Base-by-base conservation (phyloP, 306 rosid genomes). In the Betula pendula region DNA sequence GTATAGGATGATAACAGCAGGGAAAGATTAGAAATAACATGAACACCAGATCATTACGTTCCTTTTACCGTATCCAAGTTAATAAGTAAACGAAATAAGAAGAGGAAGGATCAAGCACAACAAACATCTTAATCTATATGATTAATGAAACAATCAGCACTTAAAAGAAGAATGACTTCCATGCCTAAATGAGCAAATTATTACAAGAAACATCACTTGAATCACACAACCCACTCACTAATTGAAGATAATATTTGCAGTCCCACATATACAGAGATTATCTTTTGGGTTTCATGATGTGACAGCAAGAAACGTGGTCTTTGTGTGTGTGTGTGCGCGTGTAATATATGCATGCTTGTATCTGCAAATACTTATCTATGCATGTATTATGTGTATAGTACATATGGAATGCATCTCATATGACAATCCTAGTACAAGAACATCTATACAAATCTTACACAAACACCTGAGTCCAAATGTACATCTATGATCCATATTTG, bases 1-100 rank as follows among this genome's bases (percentile, higher is more conserved):
- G 15, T 22, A 76, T 56, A 72, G 77, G 73, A 45, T 55, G 71
- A 71, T 59, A 56, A 75, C 19, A 69, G 82, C 51, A 74, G 55
- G 20, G 72, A 47, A 65, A 75, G 75, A 10, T 52, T 29, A 17
- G 50, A n/a, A 25, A 84, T 48, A 45, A 68, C 44, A 19, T 5
- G 16, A 72, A 44, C 33, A 51, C 52, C 12, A 71, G 45, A 38
- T 27, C 19, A 8, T 5, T 56, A 24, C 17, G 6, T 56, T 56
- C 29, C 15, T 56, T 56, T 24, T 56, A 56, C 10, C 19, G 8
- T 11, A 33, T 1, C 27, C 47, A 65, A 17, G 25, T 35, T 65
- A 65, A 19, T 10, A 65, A 62, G 47, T 17, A 8, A 55, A 62
- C 43, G 6, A 62, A 16, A 65, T 17, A 65, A n/a, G 48, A 65